Conservation (phyloP, 2,329 filamentous ascomycete species). For the Rhexocercosporidium sp. region DNA sequence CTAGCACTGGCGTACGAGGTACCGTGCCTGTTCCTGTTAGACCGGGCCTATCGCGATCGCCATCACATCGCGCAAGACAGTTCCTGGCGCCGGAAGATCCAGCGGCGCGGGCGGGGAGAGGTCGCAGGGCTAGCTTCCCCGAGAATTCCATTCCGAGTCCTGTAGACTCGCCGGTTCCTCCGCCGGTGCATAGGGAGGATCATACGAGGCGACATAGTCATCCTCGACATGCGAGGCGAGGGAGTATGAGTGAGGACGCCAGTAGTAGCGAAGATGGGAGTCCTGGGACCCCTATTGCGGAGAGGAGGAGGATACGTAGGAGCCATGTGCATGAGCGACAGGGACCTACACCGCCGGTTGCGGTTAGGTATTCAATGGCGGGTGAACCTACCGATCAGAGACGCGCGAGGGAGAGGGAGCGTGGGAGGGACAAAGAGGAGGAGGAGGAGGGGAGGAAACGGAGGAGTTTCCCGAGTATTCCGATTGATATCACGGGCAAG, state of each 20-base stretch:
- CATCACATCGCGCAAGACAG: constrained; percentile 44
- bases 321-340: constrained; percentile 41
- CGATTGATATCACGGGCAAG: constrained; percentile 39
- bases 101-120: constrained; percentile 30
- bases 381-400: constrained; percentile 16
- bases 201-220: constrained; percentile 55
- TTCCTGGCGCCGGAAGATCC: constrained; percentile 49
- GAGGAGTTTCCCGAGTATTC: constrained; percentile 31
- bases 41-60: constrained; percentile 40
- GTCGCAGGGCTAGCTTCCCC: constrained; percentile 37
- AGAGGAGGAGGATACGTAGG: constrained; percentile 43
- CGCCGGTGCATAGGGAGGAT: constrained; percentile 2
- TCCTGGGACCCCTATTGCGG: constrained; percentile 21
- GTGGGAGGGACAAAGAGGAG: constrained; percentile 41
- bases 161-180: constrained; percentile 31
- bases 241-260: constrained; percentile 34
- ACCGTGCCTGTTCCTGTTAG: constrained; percentile 28
- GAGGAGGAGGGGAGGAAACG: constrained; percentile 33
- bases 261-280: constrained; percentile 30
- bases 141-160: constrained; percentile 33
- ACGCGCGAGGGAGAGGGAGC: constrained; percentile 21
- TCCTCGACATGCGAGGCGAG: constrained; percentile 43
- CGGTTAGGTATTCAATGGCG: constrained; percentile 17
- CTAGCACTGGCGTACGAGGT: constrained; percentile 9
- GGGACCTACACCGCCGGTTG: constrained; percentile 9